Base-by-base conservation (phyloP, 2,329 filamentous ascomycete genomes). In the Lasiodiplodia sp. region DNA sequence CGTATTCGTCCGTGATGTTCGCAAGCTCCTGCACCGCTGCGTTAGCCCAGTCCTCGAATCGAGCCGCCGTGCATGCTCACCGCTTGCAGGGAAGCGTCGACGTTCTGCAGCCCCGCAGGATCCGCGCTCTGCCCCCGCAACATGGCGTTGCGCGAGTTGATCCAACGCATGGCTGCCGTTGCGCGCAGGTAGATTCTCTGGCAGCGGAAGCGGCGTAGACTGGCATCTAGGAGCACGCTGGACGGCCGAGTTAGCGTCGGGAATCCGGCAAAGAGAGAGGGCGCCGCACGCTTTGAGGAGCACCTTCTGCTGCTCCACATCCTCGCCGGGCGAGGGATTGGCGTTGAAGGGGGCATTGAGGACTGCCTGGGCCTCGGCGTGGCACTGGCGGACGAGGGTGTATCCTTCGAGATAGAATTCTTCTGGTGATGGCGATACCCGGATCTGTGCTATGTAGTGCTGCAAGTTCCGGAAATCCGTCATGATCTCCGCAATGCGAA, bases 401-500 rank as follows among this genome's bases (percentile, higher is more conserved):
- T 87, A 90, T 68, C 88, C 88, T 71, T 88, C 85, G 70, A 87
- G 84, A 72, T 87, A 83, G 75, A 85, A 85, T 71, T 89, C 86
- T 66, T 87, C 85, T 51, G 84, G 79, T 4, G 84, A 81, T 37
- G 84, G 82, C 23, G 82, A 81, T 34, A 83, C 81, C 69, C 84
- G 83, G 69, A 87, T 83, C 70, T 87, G 82, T 37, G 84, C 82
- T 68, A 90, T 87, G 75, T 88, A 87, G 70, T 85, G 78, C 71
- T 89, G 86, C 4, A 90, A 79, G 68, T 86, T 87, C 66, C 87
- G 86, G 75, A 88, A 90, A 79, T 90, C 88, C 71, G 85, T 85
- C 81, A 90, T 87, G 75, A 90, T 84, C 77, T 90, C 88, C 57
- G 87, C 83, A 72, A 90, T 80, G 72, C 88, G 85, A 76, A 90